A percentile compares a stretch with the other conserved stretches of the same genome.
Evolutionary conservation across 495 filamentous ascomycete genomes (phyloP).

Genomic region (Annulohypoxylon stygium): DNA sequence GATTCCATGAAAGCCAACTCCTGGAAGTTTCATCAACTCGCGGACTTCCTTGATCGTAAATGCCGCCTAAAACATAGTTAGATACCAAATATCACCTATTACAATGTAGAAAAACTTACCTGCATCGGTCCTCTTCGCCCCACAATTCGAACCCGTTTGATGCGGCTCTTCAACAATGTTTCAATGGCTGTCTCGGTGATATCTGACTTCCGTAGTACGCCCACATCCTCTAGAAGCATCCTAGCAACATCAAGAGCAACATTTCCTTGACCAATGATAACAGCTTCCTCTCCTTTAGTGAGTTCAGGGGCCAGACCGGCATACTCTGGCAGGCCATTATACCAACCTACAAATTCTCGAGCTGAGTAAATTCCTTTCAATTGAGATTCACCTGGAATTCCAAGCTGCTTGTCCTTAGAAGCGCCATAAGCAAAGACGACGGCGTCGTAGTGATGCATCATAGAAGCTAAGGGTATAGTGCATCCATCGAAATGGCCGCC

Average conservation of each 20-base stretch:
- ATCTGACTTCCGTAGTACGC: conserved; percentile 82
- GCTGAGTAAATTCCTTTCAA: conserved; percentile 85
- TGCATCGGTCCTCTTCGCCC: conserved; percentile 91
- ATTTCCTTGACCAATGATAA: conserved; percentile 95
- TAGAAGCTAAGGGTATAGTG: conserved; percentile 73
- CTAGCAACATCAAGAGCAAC: conserved; percentile 94
- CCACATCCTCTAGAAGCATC: conserved; percentile 80
- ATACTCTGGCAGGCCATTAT: conserved; percentile 93
- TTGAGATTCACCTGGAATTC: conserved; percentile 82
- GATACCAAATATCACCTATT: conserved; percentile 66
- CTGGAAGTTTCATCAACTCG: conserved; percentile 83
- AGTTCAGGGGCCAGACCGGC: conserved; percentile 82
- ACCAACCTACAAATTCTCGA: conserved; percentile 97
- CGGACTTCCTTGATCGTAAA: conserved; percentile 96
- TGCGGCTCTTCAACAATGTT: conserved; percentile 74
- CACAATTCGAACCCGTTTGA: conserved; percentile 85
- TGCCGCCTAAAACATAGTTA: conserved; percentile 68
- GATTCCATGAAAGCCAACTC: conserved; percentile 78
- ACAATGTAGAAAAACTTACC: conserved; percentile 60
- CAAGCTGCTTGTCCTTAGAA: conserved; percentile 80
- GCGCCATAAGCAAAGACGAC: conserved; percentile 95
- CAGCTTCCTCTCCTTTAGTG: conserved; percentile 81
- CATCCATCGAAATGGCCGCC: conserved; percentile 56
- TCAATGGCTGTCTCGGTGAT: conserved; percentile 87
- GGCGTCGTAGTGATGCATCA: conserved; percentile 90